phyloP scores from a whole-genome alignment of 106 monocot genomes.

The Allium cepa region DNA sequence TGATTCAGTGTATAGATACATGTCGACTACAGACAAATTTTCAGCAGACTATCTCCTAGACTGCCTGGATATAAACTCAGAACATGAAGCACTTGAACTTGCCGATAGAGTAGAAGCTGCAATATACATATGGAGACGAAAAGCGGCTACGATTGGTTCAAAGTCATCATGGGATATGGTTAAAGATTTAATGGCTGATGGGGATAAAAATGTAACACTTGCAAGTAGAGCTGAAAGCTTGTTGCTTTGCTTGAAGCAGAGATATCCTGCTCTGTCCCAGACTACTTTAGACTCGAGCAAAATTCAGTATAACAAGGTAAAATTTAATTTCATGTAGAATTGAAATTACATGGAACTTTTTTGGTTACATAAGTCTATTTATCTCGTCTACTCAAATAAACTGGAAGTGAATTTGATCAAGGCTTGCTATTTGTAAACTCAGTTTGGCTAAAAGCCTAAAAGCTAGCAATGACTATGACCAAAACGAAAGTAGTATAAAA shows the following conservation, averaged over 20 bases:
- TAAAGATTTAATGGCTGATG: constrained; percentile 57
- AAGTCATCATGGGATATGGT: constrained; percentile 76
- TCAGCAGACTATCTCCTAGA: constrained; percentile 65
- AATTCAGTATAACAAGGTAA: constrained; percentile 84
- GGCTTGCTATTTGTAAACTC: too few species aligned
- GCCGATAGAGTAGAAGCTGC: constrained; percentile 71
- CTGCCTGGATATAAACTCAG: constrained; percentile 50
- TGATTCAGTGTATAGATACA: constrained; percentile 50
- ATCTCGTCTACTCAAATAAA: too few species aligned
- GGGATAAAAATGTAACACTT: constrained; percentile 59
- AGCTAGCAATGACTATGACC: too few species aligned
- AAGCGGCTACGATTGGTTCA: constrained; percentile 32
- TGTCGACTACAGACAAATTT: constrained; percentile 41
- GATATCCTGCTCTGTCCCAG: constrained; percentile 73
- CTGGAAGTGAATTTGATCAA: too few species aligned
- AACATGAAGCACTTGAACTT: constrained; percentile 72
- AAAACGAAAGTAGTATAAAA: too few species aligned
- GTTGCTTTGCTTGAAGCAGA: constrained; percentile 52
- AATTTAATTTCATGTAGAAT: neutral
- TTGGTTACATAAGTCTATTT: neutral
- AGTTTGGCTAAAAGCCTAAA: too few species aligned
- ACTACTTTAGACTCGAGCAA: constrained; percentile 72
- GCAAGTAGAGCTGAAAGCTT: constrained; percentile 56
- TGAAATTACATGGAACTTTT: neutral
- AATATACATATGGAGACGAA: constrained; percentile 70